Evolutionary conservation across 176 grass and related monocot species (phyloP), one percentile per base, ranked within the genome.

Genomic region (Carex pumila): DNA sequence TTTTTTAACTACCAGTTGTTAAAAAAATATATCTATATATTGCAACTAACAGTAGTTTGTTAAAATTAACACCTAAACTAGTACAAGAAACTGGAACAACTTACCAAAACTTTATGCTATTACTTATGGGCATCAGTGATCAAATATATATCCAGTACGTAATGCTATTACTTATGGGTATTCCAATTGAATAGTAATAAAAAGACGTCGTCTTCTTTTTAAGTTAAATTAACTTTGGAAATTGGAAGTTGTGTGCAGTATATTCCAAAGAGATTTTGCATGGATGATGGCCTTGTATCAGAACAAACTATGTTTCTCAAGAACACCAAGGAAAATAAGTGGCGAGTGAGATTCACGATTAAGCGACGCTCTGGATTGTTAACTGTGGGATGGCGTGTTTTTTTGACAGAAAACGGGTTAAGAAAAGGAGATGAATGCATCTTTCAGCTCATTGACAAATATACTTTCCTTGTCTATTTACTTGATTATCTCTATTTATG

Each of bases 241-340:
- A 25, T 55, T 65, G 17, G 37, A 41, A 25, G 5, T 8, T 43
- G 17, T 49, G 12, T 87, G 53, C 62, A 87, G 79, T 3, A 0
- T 49, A 32, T 87, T 60, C 79, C 79, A 36, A 82, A 62, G 41
- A 15, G 25, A 37, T 86, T 86, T 54, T 82, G 80, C n/a, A 12
- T 31, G 25, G 45, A 82, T 5, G 30, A 82, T 22, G 43, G 45
- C 59, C 59, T 82, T 15, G 6, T 65, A 7, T 66, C 60, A 4
- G 34, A 50, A 66, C 39, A 3, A 30, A 29, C 19, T 12, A 49
- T 82, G 12, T 82, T 82, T 50, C 45, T 82, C 19, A 67, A 31
- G 61, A 82, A 82, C 39, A 14, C 14, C 39, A 67, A 82, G 25
- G 80, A 1, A 19, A 66, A 67, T 25, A 71, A 39, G 9, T 50